Evolutionary conservation across 2,329 filamentous ascomycete genomes (phyloP), one percentile per base, ranked within the genome.

Genomic region (Xylaria sp.): DNA sequence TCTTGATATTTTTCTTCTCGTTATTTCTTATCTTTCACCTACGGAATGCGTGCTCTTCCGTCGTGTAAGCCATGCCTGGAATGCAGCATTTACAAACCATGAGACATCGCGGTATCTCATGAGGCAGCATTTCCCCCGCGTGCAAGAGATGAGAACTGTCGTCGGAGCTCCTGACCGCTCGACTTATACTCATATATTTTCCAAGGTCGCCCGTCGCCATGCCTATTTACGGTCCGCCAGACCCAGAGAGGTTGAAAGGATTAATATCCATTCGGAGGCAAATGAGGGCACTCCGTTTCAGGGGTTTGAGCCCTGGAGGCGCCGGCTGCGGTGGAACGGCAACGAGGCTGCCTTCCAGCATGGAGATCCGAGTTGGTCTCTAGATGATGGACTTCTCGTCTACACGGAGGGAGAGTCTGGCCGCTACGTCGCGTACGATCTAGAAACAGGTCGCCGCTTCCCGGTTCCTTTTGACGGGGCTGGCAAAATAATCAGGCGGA

Each of bases 1-100:
- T n/a, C 82, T 83, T 72, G 86, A 89, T 61, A 75, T 90, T 55
- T 89, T 90, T 72, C 80, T 88, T 67, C 80, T 88, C 57, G 78
- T 90, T 62, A 67, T 86, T 42, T 79, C 74, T 2, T 75, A 85
- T 70, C 80, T 91, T 17, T 76, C 83, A 0, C 82, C 87, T 2
- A 77, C 73, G 19, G 86, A 89, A 69, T 78, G 83, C 61, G 74
- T 89, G 17, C 78, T 81, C 56, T 85, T 83, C 74, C 87, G 86
- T 59, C 81, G 81, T 24, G 84, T 90, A 42, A 88, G 83, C 19
- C 82, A 78, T 47, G 75, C 77, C 9, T 88, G 86, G 82, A 76
- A 81, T 42, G 74, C 76, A 14, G 83, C 84, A 8, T 88, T 90
- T 71, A 81, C 82, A 51, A 82, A 84, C 62, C 78, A 81, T 14